Conservation (phyloP, 2,329 filamentous ascomycete genomes). For the Xylaria sp. region DNA sequence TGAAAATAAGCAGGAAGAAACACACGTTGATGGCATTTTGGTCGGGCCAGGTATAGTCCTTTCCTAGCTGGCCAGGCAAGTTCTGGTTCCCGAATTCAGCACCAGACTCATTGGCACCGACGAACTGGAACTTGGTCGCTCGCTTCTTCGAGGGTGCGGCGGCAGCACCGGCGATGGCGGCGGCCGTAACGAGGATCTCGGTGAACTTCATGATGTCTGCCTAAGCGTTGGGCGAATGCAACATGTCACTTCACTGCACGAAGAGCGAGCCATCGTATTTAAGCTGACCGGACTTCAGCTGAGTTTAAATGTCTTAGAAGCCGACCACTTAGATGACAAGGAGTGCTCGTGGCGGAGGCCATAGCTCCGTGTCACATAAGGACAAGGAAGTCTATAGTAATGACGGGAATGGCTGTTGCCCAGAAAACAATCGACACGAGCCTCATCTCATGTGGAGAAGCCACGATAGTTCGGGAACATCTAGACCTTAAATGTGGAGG, state of each 20-base stretch:
- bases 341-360: slow-evolving; percentile 39
- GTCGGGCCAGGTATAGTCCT: slow-evolving; percentile 70
- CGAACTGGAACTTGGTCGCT: slow-evolving; percentile 51
- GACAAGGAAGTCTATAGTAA: slow-evolving; percentile 35
- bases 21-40: slow-evolving; percentile 55
- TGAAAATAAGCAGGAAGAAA: slow-evolving; percentile 15
- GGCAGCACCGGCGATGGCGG: slow-evolving; percentile 46
- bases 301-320: slow-evolving; percentile 22
- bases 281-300: neutral
- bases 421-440: slow-evolving; percentile 12
- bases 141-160: slow-evolving; percentile 50
- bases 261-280: slow-evolving; percentile 3
- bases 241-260: neutral
- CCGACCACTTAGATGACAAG: slow-evolving; percentile 3
- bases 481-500: neutral
- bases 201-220: slow-evolving; percentile 50
- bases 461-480: slow-evolving; percentile 6
- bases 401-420: too few relatives aligned
- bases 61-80: slow-evolving; percentile 65
- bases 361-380: slow-evolving; percentile 44
- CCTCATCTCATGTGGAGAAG: slow-evolving; percentile 12
- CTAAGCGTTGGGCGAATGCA: slow-evolving; percentile 6
- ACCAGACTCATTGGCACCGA: slow-evolving; percentile 56
- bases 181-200: slow-evolving; percentile 48
- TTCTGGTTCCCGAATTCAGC: slow-evolving; percentile 69